Conservation (phyloP, 257 asterid genomes). For the Gynochthodes officinalis region DNA sequence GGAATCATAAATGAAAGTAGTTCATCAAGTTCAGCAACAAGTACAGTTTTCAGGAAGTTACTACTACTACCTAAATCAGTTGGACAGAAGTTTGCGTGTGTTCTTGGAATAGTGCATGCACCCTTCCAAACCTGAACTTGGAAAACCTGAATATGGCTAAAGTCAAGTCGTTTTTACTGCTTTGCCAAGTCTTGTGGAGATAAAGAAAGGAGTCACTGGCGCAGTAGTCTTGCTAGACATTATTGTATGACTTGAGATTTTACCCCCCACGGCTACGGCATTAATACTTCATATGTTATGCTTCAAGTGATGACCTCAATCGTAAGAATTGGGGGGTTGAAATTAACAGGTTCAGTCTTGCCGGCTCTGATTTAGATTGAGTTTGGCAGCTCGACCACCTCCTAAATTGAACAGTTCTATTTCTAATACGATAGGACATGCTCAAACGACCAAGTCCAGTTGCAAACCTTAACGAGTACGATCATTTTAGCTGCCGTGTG, state of each 20-base stretch:
- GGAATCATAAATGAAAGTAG: neutral
- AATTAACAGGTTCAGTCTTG: constrained; percentile 5
- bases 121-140: too few relatives aligned
- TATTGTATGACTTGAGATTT: neutral
- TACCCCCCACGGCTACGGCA: neutral
- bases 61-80: too few relatives aligned
- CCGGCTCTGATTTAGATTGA: neutral
- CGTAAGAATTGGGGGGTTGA: neutral
- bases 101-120: too few relatives aligned
- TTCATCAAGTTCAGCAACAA: neutral
- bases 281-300: neutral
- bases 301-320: neutral
- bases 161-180: too few relatives aligned
- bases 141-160: too few relatives aligned
- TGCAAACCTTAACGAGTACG: too few relatives aligned
- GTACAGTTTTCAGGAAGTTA: too few relatives aligned
- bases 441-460: neutral
- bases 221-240: too few relatives aligned
- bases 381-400: neutral
- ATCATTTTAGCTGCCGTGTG: too few relatives aligned
- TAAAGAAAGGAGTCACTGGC: neutral
- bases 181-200: neutral
- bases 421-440: neutral
- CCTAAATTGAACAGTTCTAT: neutral
- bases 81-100: too few relatives aligned